phyloP scores from a whole-genome alignment of 495 filamentous ascomycete species.

The Penicillium atrosanguineum region DNA sequence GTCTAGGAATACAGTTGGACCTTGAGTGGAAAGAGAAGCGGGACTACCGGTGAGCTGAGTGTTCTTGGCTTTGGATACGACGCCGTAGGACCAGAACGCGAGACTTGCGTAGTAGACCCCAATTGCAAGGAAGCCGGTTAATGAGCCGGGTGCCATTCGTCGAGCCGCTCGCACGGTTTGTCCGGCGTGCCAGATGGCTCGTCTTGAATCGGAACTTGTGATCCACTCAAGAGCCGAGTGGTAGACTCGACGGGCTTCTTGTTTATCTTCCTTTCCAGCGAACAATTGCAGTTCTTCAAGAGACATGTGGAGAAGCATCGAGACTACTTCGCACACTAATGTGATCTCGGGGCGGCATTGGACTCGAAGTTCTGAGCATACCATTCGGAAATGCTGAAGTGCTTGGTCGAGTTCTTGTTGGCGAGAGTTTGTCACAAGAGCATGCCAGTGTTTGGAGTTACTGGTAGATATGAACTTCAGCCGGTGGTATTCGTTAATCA shows the following conservation, averaged over 20 bases:
- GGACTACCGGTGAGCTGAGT: constrained; percentile 19
- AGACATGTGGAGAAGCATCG: constrained; percentile 59
- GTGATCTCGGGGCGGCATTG: constrained; percentile 29
- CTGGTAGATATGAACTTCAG: constrained; percentile 46
- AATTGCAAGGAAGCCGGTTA: constrained; percentile 60
- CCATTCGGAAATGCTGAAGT: constrained; percentile 44
- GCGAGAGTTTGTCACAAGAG: constrained; percentile 48
- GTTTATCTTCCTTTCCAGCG: constrained; percentile 60
- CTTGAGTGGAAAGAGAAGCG: constrained; percentile 3
- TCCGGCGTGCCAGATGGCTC: constrained; percentile 62
- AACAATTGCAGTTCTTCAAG: constrained; percentile 65
- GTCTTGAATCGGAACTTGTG: constrained; percentile 45
- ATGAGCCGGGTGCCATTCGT: constrained; percentile 39
- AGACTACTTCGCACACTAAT: constrained; percentile 52
- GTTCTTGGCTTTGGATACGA: constrained; percentile 37
- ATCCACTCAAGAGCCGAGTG: constrained; percentile 55
- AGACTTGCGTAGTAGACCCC: constrained; percentile 59
- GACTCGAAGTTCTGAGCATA: constrained; percentile 24
- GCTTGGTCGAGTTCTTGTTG: constrained; percentile 49
- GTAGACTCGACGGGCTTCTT: constrained; percentile 55
- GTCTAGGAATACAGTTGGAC: constrained; percentile 46
- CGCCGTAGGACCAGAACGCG: constrained; percentile 60
- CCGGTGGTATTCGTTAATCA: constrained; percentile 60
- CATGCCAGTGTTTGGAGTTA: constrained; percentile 42
- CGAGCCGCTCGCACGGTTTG: constrained; percentile 57